phyloP scores from a whole-genome alignment of 805 yeast genomes.

The Ogataea trehaloabstinens region DNA sequence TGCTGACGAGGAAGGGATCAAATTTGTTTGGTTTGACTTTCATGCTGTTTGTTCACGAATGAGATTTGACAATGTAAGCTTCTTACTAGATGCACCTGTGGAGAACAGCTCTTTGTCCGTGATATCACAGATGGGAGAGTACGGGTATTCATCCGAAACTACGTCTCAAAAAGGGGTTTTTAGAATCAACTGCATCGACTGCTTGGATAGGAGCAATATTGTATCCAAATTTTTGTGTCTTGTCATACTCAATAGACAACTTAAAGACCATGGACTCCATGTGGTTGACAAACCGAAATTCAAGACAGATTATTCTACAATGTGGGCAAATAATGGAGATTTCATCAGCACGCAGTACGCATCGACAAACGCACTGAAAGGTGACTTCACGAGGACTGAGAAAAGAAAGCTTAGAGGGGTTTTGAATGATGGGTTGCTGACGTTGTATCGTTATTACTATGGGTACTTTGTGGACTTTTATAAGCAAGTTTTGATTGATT shows the following conservation, averaged over 20 bases:
- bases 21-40: slow-evolving; percentile 61
- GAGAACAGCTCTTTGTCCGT: slow-evolving; percentile 11
- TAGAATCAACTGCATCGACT: slow-evolving; percentile 60
- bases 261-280: slow-evolving; percentile 16
- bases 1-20: slow-evolving; percentile 33
- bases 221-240: slow-evolving; percentile 42
- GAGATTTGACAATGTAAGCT: slow-evolving; percentile 37
- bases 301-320: slow-evolving; percentile 27
- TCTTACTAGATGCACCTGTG: slow-evolving; percentile 28
- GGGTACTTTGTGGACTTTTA: slow-evolving; percentile 45
- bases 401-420: slow-evolving; percentile 41
- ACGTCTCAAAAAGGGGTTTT: slow-evolving; percentile 51
- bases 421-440: slow-evolving; percentile 39
- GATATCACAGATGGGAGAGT: slow-evolving; percentile 14
- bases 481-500: slow-evolving; percentile 43
- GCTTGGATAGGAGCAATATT: slow-evolving; percentile 61
- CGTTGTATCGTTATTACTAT: slow-evolving; percentile 41
- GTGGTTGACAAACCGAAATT: slow-evolving; percentile 14
- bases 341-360: slow-evolving; percentile 62
- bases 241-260: slow-evolving; percentile 23
- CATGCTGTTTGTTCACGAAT: slow-evolving; percentile 49
- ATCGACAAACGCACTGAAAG: slow-evolving; percentile 53
- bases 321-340: slow-evolving; percentile 74
- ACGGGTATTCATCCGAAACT: slow-evolving; percentile 33
- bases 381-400: slow-evolving; percentile 44